Evolutionary conservation across 208 protist genomes (phyloP), one percentile per base, ranked within the genome.

Genomic region (Crithidia thermophila): DNA sequence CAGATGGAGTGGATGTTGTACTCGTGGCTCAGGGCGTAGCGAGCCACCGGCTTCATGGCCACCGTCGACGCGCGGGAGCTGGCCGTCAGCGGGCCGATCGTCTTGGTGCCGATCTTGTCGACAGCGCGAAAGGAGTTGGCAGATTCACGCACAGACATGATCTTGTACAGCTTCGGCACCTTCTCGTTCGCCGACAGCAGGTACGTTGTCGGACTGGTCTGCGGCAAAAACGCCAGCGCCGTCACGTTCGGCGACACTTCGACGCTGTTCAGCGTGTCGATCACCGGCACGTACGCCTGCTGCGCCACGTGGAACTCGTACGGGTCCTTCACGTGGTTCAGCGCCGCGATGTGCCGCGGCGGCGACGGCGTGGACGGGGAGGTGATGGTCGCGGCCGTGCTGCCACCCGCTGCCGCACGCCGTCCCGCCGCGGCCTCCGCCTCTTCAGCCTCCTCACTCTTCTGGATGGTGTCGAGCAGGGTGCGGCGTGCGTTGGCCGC

Each of bases 1-100:
- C 85, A 94, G 39, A 96, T 52, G 42, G 87, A 90, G 67, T 94
- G 79, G 50, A 96, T 94, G 72, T 77, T 90, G 74, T 89, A 93
- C 74, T 96, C 91, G 69, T 96, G 89, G 59, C 75, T 82, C 57
- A 89, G 68, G 23, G 88, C 87, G 70, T 94, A 96, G 39, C 78
- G 76, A 8, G 82, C 50, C 9, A 90, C 82, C 27, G 77, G 70
- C 72, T 94, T 91, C 79, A 94, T 91, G 21, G 82, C 65, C 25
- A 79, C 77, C 28, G 79, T 90, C 9, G 78, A 78, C 30, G 55
- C 51, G 18, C 71, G 65, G 11, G 73, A 78, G 28, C 72, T 62
- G 25, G 67, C 68, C 7, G 77, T 84, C 28, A 87, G 76, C 14
- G 85, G 81, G 13, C 73, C 80, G 55, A 85, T 76, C 11, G 59